Evolutionary conservation across 2,329 filamentous ascomycete species (phyloP), one percentile per base, ranked within the genome.

Genomic region (Byssothecium circinans): DNA sequence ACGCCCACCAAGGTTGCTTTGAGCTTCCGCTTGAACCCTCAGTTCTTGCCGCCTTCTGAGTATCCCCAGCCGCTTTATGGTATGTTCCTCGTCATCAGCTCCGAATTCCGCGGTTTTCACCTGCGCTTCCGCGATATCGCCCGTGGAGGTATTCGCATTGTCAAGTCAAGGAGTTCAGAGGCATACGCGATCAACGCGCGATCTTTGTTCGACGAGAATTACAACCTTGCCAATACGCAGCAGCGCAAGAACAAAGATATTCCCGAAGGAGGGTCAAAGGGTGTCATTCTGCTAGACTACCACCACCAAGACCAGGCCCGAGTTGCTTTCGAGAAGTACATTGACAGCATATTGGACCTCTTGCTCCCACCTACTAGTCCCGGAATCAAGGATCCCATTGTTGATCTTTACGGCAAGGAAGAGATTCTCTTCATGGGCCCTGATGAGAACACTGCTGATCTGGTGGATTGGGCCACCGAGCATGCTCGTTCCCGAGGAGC

Each of bases 241-340:
- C 94, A 99, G 76, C 89, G 94, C 68, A 99, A 99, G 83, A 99
- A 99, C 81, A 99, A 99, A 79, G 94, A 99, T 65, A 99, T 99
- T 43, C 94, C 94, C 2, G 94, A 99, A 76, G 94, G 94, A 56
- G 94, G 94, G 45, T 95, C 92, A 64, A 99, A 99, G 78, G 94
- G 94, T 76, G 94, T 99, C 48, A 92, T 99, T 51, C 81, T 99
- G 38, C 84, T 99, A 33, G 92, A 99, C 71, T 84, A 89, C 54
- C 87, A 91, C 69, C 91, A 96, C 74, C 94, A 99, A 74, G 90
- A 96, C 73, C 95, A 92, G 76, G 87, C 87, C 15, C 83, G 81
- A 39, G 91, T 95, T 53, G 92, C 94, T 2, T 99, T 99, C 62
- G 92, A 99, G 78, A 99, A 99, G 79, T 99, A 99, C 76, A 99